Evolutionary conservation across 305 asterid genomes (phyloP).

Genomic region (Fraxinus dipetala): DNA sequence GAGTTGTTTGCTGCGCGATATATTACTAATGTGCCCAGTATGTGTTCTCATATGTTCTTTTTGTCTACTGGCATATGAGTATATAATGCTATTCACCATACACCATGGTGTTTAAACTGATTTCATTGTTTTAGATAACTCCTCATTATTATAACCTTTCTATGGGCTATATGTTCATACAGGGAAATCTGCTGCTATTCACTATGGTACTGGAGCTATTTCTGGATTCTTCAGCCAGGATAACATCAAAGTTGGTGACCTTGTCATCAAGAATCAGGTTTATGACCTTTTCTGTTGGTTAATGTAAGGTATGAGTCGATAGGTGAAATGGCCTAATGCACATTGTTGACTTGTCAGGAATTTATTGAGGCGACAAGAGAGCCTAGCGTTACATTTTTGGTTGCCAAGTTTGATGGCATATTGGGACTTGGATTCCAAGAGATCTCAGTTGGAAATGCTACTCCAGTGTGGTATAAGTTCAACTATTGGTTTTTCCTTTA

Average conservation of each 20-base stretch:
- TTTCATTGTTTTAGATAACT: background rate
- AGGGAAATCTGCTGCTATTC: slow-evolving; percentile 91
- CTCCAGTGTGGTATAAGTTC: slow-evolving; percentile 70
- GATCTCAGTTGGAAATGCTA: slow-evolving; percentile 86
- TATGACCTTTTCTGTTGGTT: background rate
- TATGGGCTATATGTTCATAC: background rate
- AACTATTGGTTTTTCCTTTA: background rate
- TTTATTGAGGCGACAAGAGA: slow-evolving; percentile 94
- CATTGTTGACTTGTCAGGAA: slow-evolving; percentile 40
- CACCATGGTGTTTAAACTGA: background rate
- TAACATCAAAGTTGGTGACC: slow-evolving; percentile 69
- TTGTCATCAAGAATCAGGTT: slow-evolving; percentile 78
- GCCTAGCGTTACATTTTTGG: slow-evolving; percentile 80
- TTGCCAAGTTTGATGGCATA: slow-evolving; percentile 91
- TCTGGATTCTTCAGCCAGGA: slow-evolving; percentile 92
- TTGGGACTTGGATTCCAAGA: slow-evolving; percentile 89
- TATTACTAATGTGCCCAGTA: background rate
- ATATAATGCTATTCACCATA: background rate
- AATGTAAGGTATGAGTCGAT: background rate
- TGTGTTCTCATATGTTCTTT: background rate
- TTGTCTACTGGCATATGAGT: background rate
- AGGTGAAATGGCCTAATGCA: background rate
- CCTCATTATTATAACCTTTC: background rate
- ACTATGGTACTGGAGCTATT: slow-evolving; percentile 86
- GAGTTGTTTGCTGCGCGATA: background rate